Conservation (phyloP, 768 basidiomycete species). For the Lactarius pseudohatsudake region DNA sequence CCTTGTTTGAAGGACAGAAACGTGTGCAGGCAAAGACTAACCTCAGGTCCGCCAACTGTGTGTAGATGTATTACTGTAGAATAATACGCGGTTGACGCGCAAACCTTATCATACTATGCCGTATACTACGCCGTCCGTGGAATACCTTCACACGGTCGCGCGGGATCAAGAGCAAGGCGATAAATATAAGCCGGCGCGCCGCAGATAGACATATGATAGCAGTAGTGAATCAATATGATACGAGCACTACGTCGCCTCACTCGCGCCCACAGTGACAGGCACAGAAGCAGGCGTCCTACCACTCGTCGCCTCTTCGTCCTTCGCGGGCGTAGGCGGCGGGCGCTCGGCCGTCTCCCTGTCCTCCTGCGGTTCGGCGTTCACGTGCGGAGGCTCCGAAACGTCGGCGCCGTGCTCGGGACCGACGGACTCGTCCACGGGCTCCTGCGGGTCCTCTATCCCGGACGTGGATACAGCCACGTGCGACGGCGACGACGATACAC, state of each 20-base stretch:
- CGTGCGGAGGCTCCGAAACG: background rate
- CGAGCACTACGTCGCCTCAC: background rate
- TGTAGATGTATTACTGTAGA: too few relatives aligned
- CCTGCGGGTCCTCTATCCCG: background rate
- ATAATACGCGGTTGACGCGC: too few relatives aligned
- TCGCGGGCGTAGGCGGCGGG: slow-evolving; percentile 12
- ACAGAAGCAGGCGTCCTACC: background rate
- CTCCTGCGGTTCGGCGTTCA: background rate
- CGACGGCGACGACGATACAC: slow-evolving; percentile 3
- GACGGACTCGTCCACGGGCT: background rate
- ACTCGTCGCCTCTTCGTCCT: background rate
- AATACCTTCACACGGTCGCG: background rate
- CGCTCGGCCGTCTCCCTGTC: background rate
- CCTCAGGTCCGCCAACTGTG: too few relatives aligned
- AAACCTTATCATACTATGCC: too few relatives aligned
- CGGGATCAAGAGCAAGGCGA: background rate
- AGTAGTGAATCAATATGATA: background rate
- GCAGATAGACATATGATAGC: background rate
- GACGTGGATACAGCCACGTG: background rate
- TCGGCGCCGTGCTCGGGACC: background rate
- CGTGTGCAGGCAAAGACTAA: too few relatives aligned
- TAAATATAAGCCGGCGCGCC: background rate
- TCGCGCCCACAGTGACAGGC: slow-evolving; percentile 3
- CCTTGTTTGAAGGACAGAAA: too few relatives aligned
- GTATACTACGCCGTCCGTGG: too few relatives aligned